Conservation (phyloP, 495 filamentous ascomycete species). For the Hyaloscypha hepaticicola region DNA sequence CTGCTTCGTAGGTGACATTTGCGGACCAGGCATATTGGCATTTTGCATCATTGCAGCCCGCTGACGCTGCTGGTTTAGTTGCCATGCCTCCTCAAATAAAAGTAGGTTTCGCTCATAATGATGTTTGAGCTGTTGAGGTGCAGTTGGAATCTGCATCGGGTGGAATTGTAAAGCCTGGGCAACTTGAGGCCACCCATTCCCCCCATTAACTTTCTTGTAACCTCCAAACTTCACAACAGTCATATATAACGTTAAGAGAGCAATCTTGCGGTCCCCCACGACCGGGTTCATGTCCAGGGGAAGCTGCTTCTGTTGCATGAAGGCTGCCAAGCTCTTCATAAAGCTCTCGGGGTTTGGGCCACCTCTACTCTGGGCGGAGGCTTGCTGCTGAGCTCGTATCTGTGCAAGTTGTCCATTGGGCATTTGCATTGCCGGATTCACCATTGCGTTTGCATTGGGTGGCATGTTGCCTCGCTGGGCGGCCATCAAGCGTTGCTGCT, state of each 20-base stretch:
- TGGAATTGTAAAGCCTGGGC: conserved; percentile 66
- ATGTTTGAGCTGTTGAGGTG: conserved; percentile 63
- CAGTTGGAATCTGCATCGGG: conserved; percentile 61
- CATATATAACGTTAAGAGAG: conserved; percentile 72
- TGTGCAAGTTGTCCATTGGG: conserved; percentile 32
- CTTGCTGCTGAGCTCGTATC: conserved; percentile 36
- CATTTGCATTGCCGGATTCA: conserved; percentile 40
- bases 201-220: conserved; percentile 66
- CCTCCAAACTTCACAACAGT: conserved; percentile 75
- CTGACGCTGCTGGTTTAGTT: conserved; percentile 58
- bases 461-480: conserved; percentile 44
- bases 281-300: conserved; percentile 68
- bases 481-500: conserved; percentile 56
- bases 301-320: conserved; percentile 66
- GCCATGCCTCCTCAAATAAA: conserved; percentile 72
- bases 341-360: conserved; percentile 62
- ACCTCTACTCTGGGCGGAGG: conserved; percentile 10
- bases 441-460: conserved; percentile 46
- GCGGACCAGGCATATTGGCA: conserved; percentile 31
- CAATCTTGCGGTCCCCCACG: conserved; percentile 67
- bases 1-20: conserved; percentile 45
- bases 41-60: conserved; percentile 47
- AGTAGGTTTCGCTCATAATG: conserved; percentile 72
- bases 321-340: conserved; percentile 66
- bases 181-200: conserved; percentile 70